phyloP scores from a whole-genome alignment of 2,329 filamentous ascomycete species.

The Mollisia scopiformis region DNA sequence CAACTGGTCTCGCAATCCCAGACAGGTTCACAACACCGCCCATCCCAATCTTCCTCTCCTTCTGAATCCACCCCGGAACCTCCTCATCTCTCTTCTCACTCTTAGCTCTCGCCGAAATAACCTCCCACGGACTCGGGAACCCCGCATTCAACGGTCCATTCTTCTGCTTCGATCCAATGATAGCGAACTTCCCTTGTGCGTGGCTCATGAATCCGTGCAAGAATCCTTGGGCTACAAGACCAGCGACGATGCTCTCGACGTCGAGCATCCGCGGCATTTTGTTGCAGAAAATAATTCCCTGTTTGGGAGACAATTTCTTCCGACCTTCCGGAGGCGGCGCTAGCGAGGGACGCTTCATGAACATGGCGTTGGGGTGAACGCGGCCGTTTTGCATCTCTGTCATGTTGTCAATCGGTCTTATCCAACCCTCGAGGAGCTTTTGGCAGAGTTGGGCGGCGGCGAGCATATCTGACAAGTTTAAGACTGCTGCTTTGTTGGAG shows the following conservation, averaged over 20 bases:
- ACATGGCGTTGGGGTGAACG: slow-evolving; percentile 52
- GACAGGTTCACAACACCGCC: slow-evolving; percentile 61
- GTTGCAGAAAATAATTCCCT: slow-evolving; percentile 67
- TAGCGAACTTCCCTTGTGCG: slow-evolving; percentile 75
- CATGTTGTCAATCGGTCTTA: slow-evolving; percentile 34
- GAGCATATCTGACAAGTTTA: slow-evolving; percentile 73
- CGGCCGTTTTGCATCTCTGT: slow-evolving; percentile 31
- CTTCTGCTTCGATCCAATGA: slow-evolving; percentile 74
- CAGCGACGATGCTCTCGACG: slow-evolving; percentile 77
- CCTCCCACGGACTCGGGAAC: slow-evolving; percentile 76
- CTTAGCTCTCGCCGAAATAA: slow-evolving; percentile 63
- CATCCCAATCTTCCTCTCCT: slow-evolving; percentile 37
- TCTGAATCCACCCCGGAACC: slow-evolving; percentile 77
- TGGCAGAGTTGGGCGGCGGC: slow-evolving; percentile 68
- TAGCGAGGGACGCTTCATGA: slow-evolving; percentile 46
- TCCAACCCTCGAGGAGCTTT: slow-evolving; percentile 61
- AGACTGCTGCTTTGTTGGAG: slow-evolving; percentile 68
- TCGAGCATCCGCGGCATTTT: slow-evolving; percentile 61
- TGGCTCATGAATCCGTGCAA: slow-evolving; percentile 86
- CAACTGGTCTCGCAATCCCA: slow-evolving; percentile 54
- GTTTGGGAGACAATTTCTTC: slow-evolving; percentile 55
- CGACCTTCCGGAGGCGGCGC: slow-evolving; percentile 48
- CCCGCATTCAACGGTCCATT: slow-evolving; percentile 68
- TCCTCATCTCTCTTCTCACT: slow-evolving; percentile 54
- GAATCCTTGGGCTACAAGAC: slow-evolving; percentile 78